Evolutionary conservation across 1,284 basidiomycete genomes (phyloP), one percentile per base, ranked within the genome.

Genomic region (Melanopsichium pennsylvanicum): DNA sequence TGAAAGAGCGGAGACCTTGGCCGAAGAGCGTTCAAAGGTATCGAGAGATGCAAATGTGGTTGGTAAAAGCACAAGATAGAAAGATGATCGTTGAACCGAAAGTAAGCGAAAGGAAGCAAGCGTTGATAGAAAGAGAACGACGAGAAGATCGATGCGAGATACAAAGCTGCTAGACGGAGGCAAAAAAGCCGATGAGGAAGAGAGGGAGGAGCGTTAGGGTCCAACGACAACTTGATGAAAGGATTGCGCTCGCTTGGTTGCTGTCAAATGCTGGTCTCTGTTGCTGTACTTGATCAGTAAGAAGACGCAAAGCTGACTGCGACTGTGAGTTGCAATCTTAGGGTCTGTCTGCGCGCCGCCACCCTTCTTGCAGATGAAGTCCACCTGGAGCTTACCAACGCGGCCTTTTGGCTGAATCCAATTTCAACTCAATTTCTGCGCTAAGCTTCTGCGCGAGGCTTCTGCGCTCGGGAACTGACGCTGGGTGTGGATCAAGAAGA

Each of bases 91-190:
- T 26, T 11, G 52, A 35, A 34, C 33, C 47, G 32, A 36, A 43
- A 26, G 33, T n/a, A 37, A 43, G n/a, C 29, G n/a, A n/a, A 52
- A 40, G 42, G 38, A 42, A 57, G 52, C 27, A 34, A 32, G 21
- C 47, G 39, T 35, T 35, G 48, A 38, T 35, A 40, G 31, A 54
- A 49, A 15, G 21, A 47, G 27, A 39, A 41, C 32, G 40, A 45
- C 33, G 41, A 46, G 21, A 18, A 16, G 36, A 43, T 48, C 44
- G 40, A 60, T 44, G 40, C 41, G 31, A 36, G 12, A 34, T 23
- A 40, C 31, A 56, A 48, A 48, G 44, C 54, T 63, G 60, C 60
- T 57, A 43, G 37, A 63, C 60, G 48, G 54, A 63, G 60, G 60
- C 60, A 41, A 52, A 48, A n/a, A 27, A 57, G 60, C 60, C 60